phyloP scores from a whole-genome alignment of 108 stramenopile genomes.

The Cylindrotheca fusiformis region DNA sequence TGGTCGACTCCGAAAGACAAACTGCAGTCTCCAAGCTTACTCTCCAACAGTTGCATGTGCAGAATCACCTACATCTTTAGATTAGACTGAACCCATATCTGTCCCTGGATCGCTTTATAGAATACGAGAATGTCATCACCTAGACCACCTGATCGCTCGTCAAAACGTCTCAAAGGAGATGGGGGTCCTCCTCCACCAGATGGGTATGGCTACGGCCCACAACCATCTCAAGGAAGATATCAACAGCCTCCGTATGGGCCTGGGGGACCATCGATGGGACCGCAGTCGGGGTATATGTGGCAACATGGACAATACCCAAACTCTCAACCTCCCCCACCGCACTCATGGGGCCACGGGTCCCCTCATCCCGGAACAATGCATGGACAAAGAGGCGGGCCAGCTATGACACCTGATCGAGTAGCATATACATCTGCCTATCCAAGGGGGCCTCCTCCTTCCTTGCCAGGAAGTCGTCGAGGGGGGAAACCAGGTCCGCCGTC shows the following conservation, averaged over 20 bases:
- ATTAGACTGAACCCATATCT: no score
- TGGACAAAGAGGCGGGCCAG: slow-evolving; percentile 25
- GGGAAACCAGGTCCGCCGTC: slow-evolving; percentile 3
- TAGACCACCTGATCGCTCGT: slow-evolving; percentile 19
- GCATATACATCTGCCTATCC: slow-evolving; percentile 26
- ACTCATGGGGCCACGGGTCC: slow-evolving; percentile 23
- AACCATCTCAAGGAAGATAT: slow-evolving; percentile 19
- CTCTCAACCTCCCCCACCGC: slow-evolving; percentile 24
- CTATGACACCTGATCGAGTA: slow-evolving; percentile 36
- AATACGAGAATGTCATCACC: slow-evolving; percentile 4
- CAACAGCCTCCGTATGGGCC: slow-evolving; percentile 31
- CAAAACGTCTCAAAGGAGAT: slow-evolving; percentile 28
- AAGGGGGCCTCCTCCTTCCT: slow-evolving; percentile 25
- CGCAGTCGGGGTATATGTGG: slow-evolving; percentile 21
- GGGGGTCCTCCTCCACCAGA: slow-evolving; percentile 34
- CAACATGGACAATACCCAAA: slow-evolving; percentile 30
- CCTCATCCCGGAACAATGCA: slow-evolving; percentile 30
- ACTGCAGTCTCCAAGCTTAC: no score
- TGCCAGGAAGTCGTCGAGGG: slow-evolving; percentile 11
- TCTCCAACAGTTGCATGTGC: no score
- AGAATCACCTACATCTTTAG: no score
- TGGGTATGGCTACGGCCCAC: slow-evolving; percentile 29
- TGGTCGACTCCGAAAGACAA: no score
- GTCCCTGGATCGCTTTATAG: no score
- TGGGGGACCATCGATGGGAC: slow-evolving; percentile 31